Percentiles rank a stretch among this genome's conserved stretches.
Evolutionary conservation across 305 asterid genomes (phyloP).

Genomic region (Fraxinus xanthoxyloides): DNA sequence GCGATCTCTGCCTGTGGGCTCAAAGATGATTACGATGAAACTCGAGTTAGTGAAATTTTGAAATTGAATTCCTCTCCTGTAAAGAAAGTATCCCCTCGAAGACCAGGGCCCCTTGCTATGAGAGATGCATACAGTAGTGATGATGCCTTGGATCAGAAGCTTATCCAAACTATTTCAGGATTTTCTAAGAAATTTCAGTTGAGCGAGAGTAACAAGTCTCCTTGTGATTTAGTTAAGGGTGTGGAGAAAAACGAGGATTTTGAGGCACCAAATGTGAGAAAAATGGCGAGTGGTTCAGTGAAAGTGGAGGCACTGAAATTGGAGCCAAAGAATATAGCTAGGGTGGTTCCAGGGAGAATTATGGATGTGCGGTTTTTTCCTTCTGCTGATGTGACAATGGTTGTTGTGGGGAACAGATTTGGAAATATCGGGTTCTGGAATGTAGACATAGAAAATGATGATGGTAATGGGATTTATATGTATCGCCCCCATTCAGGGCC

Average conservation of each 20-base stretch:
- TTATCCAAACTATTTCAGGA: constrained; percentile 35
- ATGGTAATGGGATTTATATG: constrained; percentile 60
- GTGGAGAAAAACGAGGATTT: constrained; percentile 10
- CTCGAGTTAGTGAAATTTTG: constrained; percentile 15
- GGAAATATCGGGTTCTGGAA: constrained; percentile 92
- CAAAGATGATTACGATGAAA: constrained; percentile 41
- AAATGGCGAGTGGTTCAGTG: constrained; percentile 29
- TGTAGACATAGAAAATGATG: constrained; percentile 52
- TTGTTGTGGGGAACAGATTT: constrained; percentile 70
- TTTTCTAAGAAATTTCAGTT: constrained; percentile 21
- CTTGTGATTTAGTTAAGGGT: constrained; percentile 1
- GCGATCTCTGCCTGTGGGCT: constrained; percentile 56
- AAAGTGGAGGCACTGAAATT: constrained; percentile 40
- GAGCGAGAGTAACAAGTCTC: constrained; percentile 21
- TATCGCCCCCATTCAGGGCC: constrained; percentile 78
- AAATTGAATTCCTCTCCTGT: constrained; percentile 10
- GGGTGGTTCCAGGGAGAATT: constrained; percentile 70
- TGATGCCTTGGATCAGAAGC: constrained; percentile 38
- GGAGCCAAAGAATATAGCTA: constrained; percentile 64
- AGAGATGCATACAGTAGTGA: constrained; percentile 45
- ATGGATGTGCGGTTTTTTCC: constrained; percentile 64
- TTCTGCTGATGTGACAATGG: constrained; percentile 48
- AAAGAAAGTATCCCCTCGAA: constrained; percentile 17
- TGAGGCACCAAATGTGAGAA: constrained; percentile 19
- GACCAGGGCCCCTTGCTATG: constrained; percentile 54